A percentile compares a stretch with the other conserved stretches of the same genome.
Evolutionary conservation across 805 yeast species (phyloP).

Genomic region (Starmerella powellii): DNA sequence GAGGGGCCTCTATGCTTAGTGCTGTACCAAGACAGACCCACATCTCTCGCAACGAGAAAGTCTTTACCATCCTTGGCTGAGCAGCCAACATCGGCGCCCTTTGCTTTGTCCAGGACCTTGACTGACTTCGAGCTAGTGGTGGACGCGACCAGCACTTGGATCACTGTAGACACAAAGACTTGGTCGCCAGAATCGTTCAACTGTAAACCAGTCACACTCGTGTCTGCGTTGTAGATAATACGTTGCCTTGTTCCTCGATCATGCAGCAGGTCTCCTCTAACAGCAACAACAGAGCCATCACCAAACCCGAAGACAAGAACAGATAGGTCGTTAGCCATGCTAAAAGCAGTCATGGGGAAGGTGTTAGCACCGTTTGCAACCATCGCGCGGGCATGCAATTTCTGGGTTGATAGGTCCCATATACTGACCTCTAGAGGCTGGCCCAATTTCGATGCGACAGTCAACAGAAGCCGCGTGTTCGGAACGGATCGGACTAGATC

Average conservation of each 20-base stretch:
- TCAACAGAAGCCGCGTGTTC: constrained; percentile 43
- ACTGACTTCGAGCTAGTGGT: constrained; percentile 47
- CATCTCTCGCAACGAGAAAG: constrained; percentile 53
- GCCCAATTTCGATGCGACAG: constrained; percentile 62
- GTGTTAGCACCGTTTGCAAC: constrained; percentile 57
- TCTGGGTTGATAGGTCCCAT: constrained; percentile 46
- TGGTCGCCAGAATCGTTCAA: constrained; percentile 33
- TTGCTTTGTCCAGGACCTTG: constrained; percentile 33
- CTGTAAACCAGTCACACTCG: constrained; percentile 70
- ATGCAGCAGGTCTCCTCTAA: constrained; percentile 76
- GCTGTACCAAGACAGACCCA: constrained; percentile 52
- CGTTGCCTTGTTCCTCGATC: constrained; percentile 89
- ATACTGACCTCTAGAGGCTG: constrained; percentile 54
- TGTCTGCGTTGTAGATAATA: constrained; percentile 50
- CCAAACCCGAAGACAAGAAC: constrained; percentile 68
- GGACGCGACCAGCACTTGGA: constrained; percentile 54
- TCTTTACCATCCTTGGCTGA: constrained; percentile 31
- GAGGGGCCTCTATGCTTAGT: constrained; percentile 32
- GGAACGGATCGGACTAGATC: constrained; percentile 43
- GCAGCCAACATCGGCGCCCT: constrained; percentile 39
- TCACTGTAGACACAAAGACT: constrained; percentile 63
- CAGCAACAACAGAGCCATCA: constrained; percentile 67
- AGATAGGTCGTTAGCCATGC: constrained; percentile 42
- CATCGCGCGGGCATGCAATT: constrained; percentile 10
- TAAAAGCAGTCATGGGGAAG: constrained; percentile 62